A percentile compares a stretch with the other conserved stretches of the same genome.
Conservation (phyloP, 208 protist genomes). For the Porcisia hertigi region DNA sequence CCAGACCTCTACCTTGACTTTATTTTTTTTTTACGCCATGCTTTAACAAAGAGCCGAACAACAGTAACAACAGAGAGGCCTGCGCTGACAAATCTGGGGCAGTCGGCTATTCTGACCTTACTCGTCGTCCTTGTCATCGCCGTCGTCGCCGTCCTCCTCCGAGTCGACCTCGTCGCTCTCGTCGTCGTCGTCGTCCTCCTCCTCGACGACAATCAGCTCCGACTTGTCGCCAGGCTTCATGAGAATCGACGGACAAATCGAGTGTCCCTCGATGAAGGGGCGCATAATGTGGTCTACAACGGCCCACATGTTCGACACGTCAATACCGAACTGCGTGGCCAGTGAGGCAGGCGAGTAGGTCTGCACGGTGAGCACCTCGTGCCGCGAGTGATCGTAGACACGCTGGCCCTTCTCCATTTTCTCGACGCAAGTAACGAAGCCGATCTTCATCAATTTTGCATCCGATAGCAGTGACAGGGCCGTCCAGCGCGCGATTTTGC, state of each 20-base stretch:
- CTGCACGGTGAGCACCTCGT: slow-evolving; percentile 69
- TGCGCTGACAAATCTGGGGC: too few species aligned
- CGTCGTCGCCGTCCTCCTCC: slow-evolving; percentile 50
- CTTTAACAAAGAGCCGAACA: too few species aligned
- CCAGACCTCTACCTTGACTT: too few species aligned
- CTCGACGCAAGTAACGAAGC: slow-evolving; percentile 66
- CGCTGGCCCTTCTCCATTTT: slow-evolving; percentile 36
- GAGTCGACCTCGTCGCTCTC: slow-evolving; percentile 72
- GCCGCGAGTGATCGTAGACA: slow-evolving; percentile 37
- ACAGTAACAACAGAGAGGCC: too few species aligned
- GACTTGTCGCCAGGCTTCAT: slow-evolving; percentile 68
- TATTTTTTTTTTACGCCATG: too few species aligned
- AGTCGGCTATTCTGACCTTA: slow-evolving; percentile 15
- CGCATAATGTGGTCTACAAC: slow-evolving; percentile 71
- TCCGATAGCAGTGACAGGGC: slow-evolving; percentile 76
- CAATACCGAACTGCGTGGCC: slow-evolving; percentile 69
- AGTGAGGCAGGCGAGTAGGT: slow-evolving; percentile 57
- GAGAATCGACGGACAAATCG: slow-evolving; percentile 47
- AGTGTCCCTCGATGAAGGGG: slow-evolving; percentile 53
- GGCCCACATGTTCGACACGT: slow-evolving; percentile 77
- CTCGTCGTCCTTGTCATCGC: slow-evolving; percentile 56
- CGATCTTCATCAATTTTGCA: slow-evolving; percentile 80
- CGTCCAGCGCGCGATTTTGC: slow-evolving; percentile 89
- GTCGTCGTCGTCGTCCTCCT: slow-evolving; percentile 76
- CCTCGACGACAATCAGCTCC: slow-evolving; percentile 46